Conservation (phyloP, 345 rosid species). For the Sonneratia alba region DNA sequence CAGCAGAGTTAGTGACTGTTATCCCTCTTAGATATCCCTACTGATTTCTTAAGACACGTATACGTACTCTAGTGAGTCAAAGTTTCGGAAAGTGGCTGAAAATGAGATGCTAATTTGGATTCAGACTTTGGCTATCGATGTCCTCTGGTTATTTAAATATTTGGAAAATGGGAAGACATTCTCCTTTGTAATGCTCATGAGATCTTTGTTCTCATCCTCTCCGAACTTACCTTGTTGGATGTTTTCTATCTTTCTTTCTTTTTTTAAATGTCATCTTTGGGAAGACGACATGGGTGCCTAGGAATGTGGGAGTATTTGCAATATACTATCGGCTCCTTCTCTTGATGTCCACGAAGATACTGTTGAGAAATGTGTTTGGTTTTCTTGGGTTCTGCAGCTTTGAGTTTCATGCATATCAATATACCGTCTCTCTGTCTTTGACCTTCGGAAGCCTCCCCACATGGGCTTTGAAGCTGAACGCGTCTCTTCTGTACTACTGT, state of each 20-base stretch:
- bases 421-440: slow-evolving; percentile 6
- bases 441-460: not conserved
- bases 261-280: not conserved
- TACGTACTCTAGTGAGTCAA: not conserved
- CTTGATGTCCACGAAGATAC: slow-evolving; percentile 29
- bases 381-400: slow-evolving; percentile 11
- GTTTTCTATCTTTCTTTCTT: not conserved
- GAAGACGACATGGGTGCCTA: slow-evolving; percentile 25
- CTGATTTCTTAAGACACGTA: not conserved
- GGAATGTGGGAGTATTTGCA: not conserved
- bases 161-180: slow-evolving; percentile 27
- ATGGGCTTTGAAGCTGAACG: not conserved
- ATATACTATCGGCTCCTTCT: slow-evolving; percentile 4
- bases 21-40: not conserved
- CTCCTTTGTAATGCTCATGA: slow-evolving; percentile 30
- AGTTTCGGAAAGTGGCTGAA: not conserved
- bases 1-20: not conserved
- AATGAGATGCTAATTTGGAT: not conserved
- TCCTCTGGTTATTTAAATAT: slow-evolving; percentile 6
- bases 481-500: not conserved
- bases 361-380: slow-evolving; percentile 2
- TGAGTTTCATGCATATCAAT: slow-evolving; percentile 29
- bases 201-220: slow-evolving; percentile 16
- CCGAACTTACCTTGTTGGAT: slow-evolving; percentile 41
- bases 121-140: not conserved